A percentile compares a stretch with the other conserved stretches of the same genome.
Conservation (phyloP, 2,329 filamentous ascomycete genomes). For the Calonectria naviculata region DNA sequence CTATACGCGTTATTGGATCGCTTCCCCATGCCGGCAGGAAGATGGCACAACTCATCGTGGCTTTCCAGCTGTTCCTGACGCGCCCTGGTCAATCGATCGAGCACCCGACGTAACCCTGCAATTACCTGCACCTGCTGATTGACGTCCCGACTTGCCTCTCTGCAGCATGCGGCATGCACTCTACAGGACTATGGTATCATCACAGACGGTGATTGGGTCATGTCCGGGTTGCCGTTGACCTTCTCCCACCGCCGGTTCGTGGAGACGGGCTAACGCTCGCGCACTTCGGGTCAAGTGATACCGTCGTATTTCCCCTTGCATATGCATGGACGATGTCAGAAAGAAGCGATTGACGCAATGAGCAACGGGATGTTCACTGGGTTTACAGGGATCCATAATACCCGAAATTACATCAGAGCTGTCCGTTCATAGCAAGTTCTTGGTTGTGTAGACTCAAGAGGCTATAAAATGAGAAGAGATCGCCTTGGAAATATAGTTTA, state of each 20-base stretch:
- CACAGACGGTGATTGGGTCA: constrained; percentile 10
- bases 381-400: neutral
- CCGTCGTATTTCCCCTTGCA: constrained; percentile 5
- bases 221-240: neutral
- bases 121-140: constrained; percentile 8
- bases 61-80: neutral
- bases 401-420: constrained; percentile 13
- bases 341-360: neutral
- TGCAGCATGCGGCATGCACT: neutral
- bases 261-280: neutral
- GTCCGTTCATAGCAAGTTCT: neutral
- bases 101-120: constrained; percentile 14
- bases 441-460: neutral
- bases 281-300: constrained; percentile 1
- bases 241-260: neutral
- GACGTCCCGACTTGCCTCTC: neutral
- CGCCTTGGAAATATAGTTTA: neutral
- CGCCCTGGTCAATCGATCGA: constrained; percentile 13
- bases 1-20: constrained; percentile 13
- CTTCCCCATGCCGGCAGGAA: constrained; percentile 4
- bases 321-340: neutral
- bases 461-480: neutral
- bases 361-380: neutral
- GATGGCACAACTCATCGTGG: neutral
- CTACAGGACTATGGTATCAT: constrained; percentile 15